Evolutionary conservation across 1,139 yeast genomes (phyloP).

Genomic region (Magnusiomyces clavatus): DNA sequence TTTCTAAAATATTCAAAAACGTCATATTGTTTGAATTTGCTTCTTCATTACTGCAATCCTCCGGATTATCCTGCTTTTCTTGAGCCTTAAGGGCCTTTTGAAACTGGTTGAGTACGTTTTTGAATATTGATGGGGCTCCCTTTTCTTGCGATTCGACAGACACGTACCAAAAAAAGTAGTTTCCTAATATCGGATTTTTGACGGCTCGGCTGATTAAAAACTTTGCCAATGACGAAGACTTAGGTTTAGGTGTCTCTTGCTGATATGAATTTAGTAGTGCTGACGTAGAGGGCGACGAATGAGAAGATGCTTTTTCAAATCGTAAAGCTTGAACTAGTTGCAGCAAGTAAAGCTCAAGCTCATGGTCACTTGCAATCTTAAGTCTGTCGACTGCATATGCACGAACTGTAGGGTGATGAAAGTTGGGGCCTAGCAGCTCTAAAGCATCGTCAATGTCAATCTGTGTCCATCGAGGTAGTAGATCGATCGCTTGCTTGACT

Average conservation of each 20-base stretch:
- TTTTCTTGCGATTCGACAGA: constrained; percentile 81
- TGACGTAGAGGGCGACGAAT: constrained; percentile 18
- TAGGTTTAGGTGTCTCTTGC: neutral
- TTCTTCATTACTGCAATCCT: neutral
- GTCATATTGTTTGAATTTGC: neutral
- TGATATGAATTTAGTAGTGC: neutral
- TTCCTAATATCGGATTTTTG: constrained; percentile 60
- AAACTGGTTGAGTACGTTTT: constrained; percentile 29
- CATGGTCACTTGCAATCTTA: constrained; percentile 69
- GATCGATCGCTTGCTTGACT: constrained; percentile 63
- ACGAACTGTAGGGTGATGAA: constrained; percentile 49
- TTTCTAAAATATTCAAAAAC: constrained; percentile 25
- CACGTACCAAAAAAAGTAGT: constrained; percentile 85
- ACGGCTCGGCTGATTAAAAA: constrained; percentile 72
- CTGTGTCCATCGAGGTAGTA: constrained; percentile 56
- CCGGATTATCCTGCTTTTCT: neutral
- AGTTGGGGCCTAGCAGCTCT: constrained; percentile 74
- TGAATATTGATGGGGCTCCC: constrained; percentile 25
- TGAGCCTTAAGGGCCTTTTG: constrained; percentile 26
- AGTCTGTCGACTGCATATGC: constrained; percentile 84
- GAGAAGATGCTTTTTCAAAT: constrained; percentile 59
- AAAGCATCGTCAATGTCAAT: constrained; percentile 90
- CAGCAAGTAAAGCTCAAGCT: constrained; percentile 68
- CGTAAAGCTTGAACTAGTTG: constrained; percentile 91
- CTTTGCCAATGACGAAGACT: constrained; percentile 54